These are phyloP conservation scores for Coemansia sp. DNA, from an alignment of 192 early-diverging fungal species.

Conservation along the genomic window DNA sequence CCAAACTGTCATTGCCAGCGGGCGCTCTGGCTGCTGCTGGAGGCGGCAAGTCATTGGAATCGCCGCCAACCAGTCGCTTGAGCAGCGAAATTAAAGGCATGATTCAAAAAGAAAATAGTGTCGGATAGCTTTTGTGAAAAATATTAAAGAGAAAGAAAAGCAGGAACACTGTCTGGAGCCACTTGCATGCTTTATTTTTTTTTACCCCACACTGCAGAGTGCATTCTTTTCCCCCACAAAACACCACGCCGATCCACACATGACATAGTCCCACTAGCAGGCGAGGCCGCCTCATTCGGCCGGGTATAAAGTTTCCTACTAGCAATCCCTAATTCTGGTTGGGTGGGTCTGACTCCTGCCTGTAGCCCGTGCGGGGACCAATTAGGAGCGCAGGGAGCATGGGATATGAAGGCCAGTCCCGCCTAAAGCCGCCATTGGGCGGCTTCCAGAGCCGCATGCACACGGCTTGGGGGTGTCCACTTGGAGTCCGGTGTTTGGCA, in stretches of 20 bases:
- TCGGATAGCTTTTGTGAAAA: not conserved
- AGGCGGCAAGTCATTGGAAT: not conserved
- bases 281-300: not conserved
- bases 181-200: not conserved
- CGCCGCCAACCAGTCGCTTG: slow-evolving; percentile 6
- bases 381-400: slow-evolving; percentile 10
- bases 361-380: slow-evolving; percentile 23
- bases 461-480: slow-evolving; percentile 23
- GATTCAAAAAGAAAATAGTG: not conserved
- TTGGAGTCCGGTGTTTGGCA: slow-evolving; percentile 29
- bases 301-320: not conserved
- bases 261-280: not conserved
- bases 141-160: not conserved
- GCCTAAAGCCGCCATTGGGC: slow-evolving; percentile 1
- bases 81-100: slow-evolving; percentile 5
- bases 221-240: not conserved
- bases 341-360: slow-evolving; percentile 24
- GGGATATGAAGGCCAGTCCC: slow-evolving; percentile 1
- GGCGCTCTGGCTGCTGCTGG: slow-evolving; percentile 1
- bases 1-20: not conserved
- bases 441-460: slow-evolving; percentile 7
- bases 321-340: not conserved
- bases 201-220: not conserved
- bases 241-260: not conserved
- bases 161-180: not conserved